phyloP scores from a whole-genome alignment of 805 yeast species.

The Lipomyces kockii region DNA sequence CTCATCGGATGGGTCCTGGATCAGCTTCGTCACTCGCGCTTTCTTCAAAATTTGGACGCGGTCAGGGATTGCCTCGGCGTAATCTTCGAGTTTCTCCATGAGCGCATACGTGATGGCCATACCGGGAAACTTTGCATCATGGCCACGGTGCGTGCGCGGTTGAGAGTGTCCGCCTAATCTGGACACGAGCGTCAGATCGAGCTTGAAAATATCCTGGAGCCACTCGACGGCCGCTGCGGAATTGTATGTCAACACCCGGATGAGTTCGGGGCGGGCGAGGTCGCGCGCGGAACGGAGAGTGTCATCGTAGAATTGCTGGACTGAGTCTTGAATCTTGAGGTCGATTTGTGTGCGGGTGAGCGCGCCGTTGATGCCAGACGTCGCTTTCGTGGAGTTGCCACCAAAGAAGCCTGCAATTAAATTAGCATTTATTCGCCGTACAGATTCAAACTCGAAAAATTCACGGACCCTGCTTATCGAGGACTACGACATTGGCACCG shows the following conservation, averaged over 20 bases:
- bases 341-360: constrained; percentile 63
- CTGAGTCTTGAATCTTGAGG: constrained; percentile 58
- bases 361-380: constrained; percentile 76
- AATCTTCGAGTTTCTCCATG: constrained; percentile 55
- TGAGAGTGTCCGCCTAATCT: constrained; percentile 82
- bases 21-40: constrained; percentile 52
- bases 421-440: not conserved
- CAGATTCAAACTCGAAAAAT: too few species aligned
- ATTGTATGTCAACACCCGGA: constrained; percentile 62
- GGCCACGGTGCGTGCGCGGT: constrained; percentile 81
- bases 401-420: constrained; percentile 53
- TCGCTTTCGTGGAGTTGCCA: constrained; percentile 70
- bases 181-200: constrained; percentile 70
- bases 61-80: constrained; percentile 52
- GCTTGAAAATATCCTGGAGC: constrained; percentile 65
- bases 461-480: constrained; percentile 55
- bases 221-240: constrained; percentile 73
- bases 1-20: constrained; percentile 45
- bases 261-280: constrained; percentile 62
- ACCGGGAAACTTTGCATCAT: constrained; percentile 66
- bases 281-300: constrained; percentile 69
- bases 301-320: constrained; percentile 64
- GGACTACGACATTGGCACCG: constrained; percentile 58
- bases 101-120: constrained; percentile 65
- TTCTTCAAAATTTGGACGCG: constrained; percentile 50